Evolutionary conservation across 805 yeast genomes (phyloP).

Genomic region (Maudiozyma barnettii): DNA sequence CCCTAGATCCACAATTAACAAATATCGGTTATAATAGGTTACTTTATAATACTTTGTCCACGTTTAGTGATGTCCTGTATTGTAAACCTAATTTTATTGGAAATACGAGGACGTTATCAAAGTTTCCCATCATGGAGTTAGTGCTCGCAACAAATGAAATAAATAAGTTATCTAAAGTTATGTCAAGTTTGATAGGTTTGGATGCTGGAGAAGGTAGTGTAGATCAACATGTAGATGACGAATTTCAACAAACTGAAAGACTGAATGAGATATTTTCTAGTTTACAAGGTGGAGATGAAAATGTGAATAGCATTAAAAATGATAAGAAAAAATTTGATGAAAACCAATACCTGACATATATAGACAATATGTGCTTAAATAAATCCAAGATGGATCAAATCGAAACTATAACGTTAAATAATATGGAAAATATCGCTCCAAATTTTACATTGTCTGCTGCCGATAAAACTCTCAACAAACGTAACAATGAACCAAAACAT

Average conservation of each 20-base stretch:
- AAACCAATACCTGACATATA: too few relatives aligned
- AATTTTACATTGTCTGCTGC: neutral
- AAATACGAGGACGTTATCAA: neutral
- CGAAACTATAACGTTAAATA: neutral
- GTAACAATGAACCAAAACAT: neutral
- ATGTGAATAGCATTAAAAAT: too few relatives aligned
- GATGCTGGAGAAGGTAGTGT: too few relatives aligned
- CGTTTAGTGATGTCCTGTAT: neutral
- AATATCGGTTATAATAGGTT: neutral
- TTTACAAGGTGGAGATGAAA: too few relatives aligned
- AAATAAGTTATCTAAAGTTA: neutral
- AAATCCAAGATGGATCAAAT: neutral
- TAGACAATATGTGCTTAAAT: neutral
- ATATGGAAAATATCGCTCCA: neutral
- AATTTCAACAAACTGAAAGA: too few relatives aligned
- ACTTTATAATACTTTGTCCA: neutral
- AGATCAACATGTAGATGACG: too few relatives aligned
- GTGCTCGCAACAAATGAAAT: conserved; percentile 2
- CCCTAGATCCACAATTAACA: neutral
- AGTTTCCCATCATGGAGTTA: neutral
- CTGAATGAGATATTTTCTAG: too few relatives aligned
- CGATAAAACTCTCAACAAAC: neutral
- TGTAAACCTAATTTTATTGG: neutral
- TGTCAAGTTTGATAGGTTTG: conserved; percentile 1
- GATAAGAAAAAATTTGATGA: too few relatives aligned